Conservation (phyloP, 306 rosid genomes). For the Castanea sativa region DNA sequence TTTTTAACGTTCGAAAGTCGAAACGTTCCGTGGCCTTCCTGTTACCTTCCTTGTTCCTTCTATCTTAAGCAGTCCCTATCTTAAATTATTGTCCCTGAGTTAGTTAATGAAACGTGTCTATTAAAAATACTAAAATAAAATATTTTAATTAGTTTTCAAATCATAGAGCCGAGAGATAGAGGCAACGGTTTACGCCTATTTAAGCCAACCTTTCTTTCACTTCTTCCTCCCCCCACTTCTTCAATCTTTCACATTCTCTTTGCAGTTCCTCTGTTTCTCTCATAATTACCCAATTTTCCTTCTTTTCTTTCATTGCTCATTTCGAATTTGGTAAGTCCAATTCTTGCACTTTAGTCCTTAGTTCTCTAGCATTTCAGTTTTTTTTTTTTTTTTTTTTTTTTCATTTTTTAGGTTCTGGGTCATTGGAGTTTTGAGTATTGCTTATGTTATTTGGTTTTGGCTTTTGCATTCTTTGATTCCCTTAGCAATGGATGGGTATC, state of each 20-base stretch:
- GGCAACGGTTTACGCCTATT: constrained; percentile 43
- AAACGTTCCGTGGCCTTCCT: neutral
- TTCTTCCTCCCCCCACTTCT: constrained; percentile 57
- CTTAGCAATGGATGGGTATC: neutral
- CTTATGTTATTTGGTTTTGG: neutral
- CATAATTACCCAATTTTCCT: neutral
- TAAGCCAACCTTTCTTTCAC: constrained; percentile 33
- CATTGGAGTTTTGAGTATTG: neutral
- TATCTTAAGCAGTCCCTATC: neutral
- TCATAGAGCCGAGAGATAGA: constrained; percentile 8
- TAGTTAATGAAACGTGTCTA: constrained; percentile 2
- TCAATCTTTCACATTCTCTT: neutral
- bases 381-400: neutral
- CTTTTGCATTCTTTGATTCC: neutral
- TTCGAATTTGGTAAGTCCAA: constrained; percentile 40
- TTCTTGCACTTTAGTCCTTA: neutral
- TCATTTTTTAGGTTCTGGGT: constrained; percentile 19
- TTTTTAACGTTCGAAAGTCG: neutral
- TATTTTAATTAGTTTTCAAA: neutral
- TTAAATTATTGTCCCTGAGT: neutral
- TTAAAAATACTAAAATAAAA: constrained; percentile 3
- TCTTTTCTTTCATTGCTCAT: constrained; percentile 6
- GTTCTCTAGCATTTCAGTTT: constrained; percentile 16
- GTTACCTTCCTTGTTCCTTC: neutral
- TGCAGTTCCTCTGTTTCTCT: neutral